Base-by-base conservation (phyloP, 2,329 filamentous ascomycete genomes). In the Trichoderma asperellum region DNA sequence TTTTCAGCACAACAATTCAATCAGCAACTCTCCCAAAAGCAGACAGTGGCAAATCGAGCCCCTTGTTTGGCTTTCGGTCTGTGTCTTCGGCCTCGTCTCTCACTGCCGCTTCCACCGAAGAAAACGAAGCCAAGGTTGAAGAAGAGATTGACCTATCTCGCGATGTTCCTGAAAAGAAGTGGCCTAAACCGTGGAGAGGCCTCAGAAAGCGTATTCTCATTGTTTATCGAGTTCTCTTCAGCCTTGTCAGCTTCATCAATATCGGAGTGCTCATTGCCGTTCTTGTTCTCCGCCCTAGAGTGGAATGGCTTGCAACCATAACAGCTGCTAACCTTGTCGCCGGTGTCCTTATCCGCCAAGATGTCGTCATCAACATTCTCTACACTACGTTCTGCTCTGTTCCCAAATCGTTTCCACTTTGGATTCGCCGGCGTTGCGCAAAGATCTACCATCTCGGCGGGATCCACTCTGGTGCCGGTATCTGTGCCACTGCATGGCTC, bases 171-270 rank as follows among this genome's bases (percentile, higher is more conserved):
- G 75, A 75, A 8, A 86, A 86, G 76, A 78, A 77, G 21, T 77
- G 78, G 32, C 72, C 75, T 2, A 80, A 81, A 49, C 79, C 78
- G 5, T 76, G 79, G 69, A 78, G 82, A 61, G 81, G 79, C 64
- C 72, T 85, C 35, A 77, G 81, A 35, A 78, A 81, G 74, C 80
- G 81, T 35, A 76, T 87, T 68, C 81, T 87, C 73, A 85, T 85
- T 65, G 80, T 84, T 32, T 89, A 89, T 73, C 83, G 87, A 27
- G 82, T 84, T 5, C 82, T 89, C 10, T 88, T 89, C 76, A 83
- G 84, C 53, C 62, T 87, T 11, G 79, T 87, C 35, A 82, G 85
- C 70, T 72, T 87, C 47, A 75, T 79, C 71, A 89, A 89, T 72
- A 73, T 84, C 55, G 80, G 79, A 34, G 85, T 84, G 35, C 79